These are phyloP conservation scores for Lolium rigidum DNA, from an alignment of 176 grass and related monocot genomes.

Conservation along the genomic window DNA sequence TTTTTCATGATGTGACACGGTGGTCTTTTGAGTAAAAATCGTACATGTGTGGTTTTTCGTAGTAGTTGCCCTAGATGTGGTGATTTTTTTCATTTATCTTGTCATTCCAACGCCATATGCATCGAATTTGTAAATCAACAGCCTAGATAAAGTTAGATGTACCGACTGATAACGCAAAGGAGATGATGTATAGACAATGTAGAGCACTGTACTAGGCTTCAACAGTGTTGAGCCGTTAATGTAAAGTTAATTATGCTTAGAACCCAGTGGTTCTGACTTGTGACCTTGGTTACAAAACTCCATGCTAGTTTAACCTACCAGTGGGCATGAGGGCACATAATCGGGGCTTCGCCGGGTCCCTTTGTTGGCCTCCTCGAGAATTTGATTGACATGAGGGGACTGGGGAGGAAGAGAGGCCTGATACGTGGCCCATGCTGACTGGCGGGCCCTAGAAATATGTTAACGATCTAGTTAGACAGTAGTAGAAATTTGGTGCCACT, in stretches of 20 bases:
- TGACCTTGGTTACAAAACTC: not conserved
- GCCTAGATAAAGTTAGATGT: not conserved
- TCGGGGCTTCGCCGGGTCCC: not conserved
- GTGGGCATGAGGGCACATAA: slow-evolving; percentile 25
- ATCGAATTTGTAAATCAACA: not conserved
- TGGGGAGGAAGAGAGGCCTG: no score
- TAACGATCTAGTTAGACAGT: no score
- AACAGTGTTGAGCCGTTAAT: not conserved
- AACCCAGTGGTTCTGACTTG: not conserved
- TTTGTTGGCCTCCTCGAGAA: no score
- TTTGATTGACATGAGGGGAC: no score
- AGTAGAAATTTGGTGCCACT: no score
- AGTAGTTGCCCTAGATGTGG: no score
- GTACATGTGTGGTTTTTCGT: no score
- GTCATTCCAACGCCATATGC: not conserved
- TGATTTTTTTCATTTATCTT: no score
- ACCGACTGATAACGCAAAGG: not conserved
- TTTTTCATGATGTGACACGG: no score
- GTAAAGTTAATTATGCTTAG: not conserved
- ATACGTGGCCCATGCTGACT: no score
- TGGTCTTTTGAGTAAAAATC: no score
- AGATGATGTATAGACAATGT: not conserved
- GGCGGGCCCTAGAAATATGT: no score
- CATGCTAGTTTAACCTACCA: slow-evolving; percentile 30
- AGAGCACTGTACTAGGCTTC: not conserved